phyloP scores from a whole-genome alignment of 306 rosid genomes.

The Gleditsia sinensis region DNA sequence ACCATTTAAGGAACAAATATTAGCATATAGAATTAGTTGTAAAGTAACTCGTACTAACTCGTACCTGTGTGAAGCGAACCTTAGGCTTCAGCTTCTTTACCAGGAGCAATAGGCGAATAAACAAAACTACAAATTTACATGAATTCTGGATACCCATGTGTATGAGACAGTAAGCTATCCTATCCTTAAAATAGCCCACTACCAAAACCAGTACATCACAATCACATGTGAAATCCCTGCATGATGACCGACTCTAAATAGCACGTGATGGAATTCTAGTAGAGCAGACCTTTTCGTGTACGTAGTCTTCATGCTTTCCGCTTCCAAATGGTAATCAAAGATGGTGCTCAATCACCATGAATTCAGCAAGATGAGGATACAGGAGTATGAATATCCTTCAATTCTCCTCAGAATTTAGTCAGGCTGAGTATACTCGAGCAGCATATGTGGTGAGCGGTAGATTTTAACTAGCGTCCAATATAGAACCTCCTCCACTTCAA shows the following conservation, averaged over 20 bases:
- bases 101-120: too few relatives aligned
- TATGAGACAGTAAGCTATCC: constrained; percentile 6
- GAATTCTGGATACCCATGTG: too few relatives aligned
- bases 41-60: too few relatives aligned
- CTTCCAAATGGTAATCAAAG: constrained; percentile 15
- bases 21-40: too few relatives aligned
- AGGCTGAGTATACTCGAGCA: constrained; percentile 78
- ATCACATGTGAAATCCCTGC: not conserved
- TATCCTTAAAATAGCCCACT: constrained; percentile 1
- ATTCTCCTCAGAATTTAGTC: constrained; percentile 46
- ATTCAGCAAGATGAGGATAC: not conserved
- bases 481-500: constrained; percentile 84
- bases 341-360: constrained; percentile 2
- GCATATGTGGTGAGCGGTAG: constrained; percentile 92
- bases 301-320: constrained; percentile 17
- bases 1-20: too few relatives aligned
- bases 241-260: constrained; percentile 11
- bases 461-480: constrained; percentile 93
- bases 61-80: too few relatives aligned
- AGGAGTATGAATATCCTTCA: constrained; percentile 5
- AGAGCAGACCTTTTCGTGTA: constrained; percentile 20
- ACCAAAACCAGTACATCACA: constrained; percentile 24
- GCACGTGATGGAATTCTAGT: constrained; percentile 7
- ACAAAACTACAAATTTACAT: too few relatives aligned
- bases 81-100: too few relatives aligned